Evolutionary conservation across 345 rosid genomes (phyloP), one percentile per base, ranked within the genome.

Genomic region (Rhodamnia argentea): DNA sequence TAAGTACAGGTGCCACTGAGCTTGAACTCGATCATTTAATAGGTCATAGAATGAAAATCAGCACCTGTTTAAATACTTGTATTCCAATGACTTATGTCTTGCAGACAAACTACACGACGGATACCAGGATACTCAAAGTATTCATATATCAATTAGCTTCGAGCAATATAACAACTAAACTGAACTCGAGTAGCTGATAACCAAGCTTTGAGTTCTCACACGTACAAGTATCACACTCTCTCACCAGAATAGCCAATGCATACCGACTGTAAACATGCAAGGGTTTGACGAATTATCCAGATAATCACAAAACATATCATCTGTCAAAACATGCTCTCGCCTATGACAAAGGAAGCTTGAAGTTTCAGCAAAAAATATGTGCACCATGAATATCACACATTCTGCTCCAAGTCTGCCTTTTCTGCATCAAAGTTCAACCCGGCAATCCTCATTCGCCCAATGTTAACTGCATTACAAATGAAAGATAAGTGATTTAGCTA

Each of bases 401-500:
- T 83, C 86, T 86, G 86, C 86, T 81, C 42, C 75, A n/a, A 74
- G n/a, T 75, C 84, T 12, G 27, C 62, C 27, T 87, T 93, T 53
- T 88, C 93, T 15, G 89, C 88, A 83, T 91, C 93, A 78, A 92
- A 94, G 82, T 93, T 92, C 93, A 94, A 85, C 7, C 97, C 96
- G 11, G 92, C 88, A 37, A 96, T 93, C 90, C 86, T 91, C 99
- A 96, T 95, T 83, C 52, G 89, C 87, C 99, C 98, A 83, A 96
- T 89, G 87, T 94, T 95, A 87, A 96, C 98, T 96, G 95, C 93
- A 90, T 27, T 55, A 58, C 76, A 32, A 60, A 56, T 20, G 4
- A 42, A 23, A 10, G n/a, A 64, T 47, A 29, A 70, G 59, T 54
- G 83, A 12, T 74, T 53, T 29, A 82, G 23, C 32, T 70, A 37